Evolutionary conservation across 148 eudicot genomes (phyloP).

Genomic region (Rhododendron ferrugineum): DNA sequence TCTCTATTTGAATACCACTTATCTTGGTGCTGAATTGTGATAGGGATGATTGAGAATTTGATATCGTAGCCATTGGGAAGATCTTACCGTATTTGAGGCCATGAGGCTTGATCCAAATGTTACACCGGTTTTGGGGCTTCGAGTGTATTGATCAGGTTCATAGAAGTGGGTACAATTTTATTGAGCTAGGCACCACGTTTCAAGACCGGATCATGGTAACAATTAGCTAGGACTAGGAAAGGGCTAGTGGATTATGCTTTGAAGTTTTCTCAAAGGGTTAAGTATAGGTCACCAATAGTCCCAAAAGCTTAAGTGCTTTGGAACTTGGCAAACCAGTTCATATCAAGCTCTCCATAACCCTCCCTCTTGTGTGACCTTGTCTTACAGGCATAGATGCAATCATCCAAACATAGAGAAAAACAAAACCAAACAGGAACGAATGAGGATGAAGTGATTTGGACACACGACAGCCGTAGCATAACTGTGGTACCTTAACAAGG

Average conservation of each 20-base stretch:
- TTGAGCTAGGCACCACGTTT: neutral
- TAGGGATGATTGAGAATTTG: neutral
- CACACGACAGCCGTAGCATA: neutral
- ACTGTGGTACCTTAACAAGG: neutral
- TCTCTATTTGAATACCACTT: neutral
- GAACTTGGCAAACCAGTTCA: neutral
- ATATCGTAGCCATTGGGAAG: neutral
- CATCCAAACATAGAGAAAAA: neutral
- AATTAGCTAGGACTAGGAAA: neutral
- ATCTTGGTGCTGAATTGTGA: neutral
- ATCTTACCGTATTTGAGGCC: neutral
- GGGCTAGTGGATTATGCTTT: neutral
- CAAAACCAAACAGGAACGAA: neutral
- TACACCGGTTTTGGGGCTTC: neutral
- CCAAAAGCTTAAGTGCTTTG: neutral
- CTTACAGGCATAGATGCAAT: neutral
- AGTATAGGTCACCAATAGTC: neutral
- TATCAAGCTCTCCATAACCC: neutral
- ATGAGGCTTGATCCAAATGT: neutral
- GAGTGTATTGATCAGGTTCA: neutral
- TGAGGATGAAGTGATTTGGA: slow-evolving; percentile 1
- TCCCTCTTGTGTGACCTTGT: neutral
- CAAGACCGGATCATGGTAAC: neutral
- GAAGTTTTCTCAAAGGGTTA: neutral
- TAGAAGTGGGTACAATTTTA: neutral